Base-by-base conservation (phyloP, 169 alveolate species). In the Plasmodium gaboni region DNA sequence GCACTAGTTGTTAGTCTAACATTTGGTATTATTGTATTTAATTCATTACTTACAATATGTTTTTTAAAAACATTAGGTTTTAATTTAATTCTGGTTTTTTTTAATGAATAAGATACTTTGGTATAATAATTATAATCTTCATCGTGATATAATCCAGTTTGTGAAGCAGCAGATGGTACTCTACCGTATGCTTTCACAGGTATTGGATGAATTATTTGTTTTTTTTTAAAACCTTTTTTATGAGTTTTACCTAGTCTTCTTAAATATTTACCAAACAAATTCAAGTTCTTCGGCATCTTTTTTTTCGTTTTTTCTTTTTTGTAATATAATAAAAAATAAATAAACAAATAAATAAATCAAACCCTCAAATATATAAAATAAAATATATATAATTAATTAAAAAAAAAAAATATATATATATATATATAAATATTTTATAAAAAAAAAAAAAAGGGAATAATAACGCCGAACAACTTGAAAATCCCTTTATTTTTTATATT, bases 121-220 rank as follows among this genome's bases (percentile, higher is more conserved):
- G 96, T 89, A 87, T 93, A 92, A 88, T 93, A 93, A 90, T 95
- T 95, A 92, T 71, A 96, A 74, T 96, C 98, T 61, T 96, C 98
- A 88, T 96, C 97, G 73, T 95, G 97, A 76, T 93, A 96, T 44
- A 96, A 92, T 46, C 96, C 96, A 22, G 96, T 95, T 88, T 95
- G 97, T 42, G 97, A 94, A 15, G 98, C 95, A n/a, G 96, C 96
- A 10, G 97, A 93, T 17, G 98, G 98, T 19, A 89, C 94, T 57
- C 98, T 73, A 17, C 97, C 98, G 87, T 96, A 96, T 13, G 97
- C 97, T 88, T 96, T 96, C 24, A 95, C 98, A 65, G 98, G 98
- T n/a, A 96, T 93, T 44, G 97, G 97, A 32, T 94, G 95, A 69
- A 93, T 91, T 74, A 96, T 71, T 53, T 94, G 96, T 89, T 91